These are phyloP conservation scores for Solanum pennellii DNA, from an alignment of 257 asterid genomes.

Conservation along the genomic window DNA sequence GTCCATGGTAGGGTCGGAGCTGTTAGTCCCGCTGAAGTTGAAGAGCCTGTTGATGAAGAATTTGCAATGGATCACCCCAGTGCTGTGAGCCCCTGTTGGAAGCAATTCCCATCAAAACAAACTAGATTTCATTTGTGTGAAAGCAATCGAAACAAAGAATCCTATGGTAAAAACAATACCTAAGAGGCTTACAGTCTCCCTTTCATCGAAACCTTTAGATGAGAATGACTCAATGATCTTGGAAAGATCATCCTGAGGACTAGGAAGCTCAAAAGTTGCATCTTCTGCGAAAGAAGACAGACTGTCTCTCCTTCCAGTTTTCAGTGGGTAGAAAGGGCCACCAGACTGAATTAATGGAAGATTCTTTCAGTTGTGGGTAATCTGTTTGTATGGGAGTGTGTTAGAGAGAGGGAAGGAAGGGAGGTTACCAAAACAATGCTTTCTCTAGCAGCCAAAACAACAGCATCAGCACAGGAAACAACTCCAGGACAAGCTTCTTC, in stretches of 20 bases:
- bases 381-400: background rate
- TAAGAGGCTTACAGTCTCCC: conserved; percentile 51
- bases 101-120: background rate
- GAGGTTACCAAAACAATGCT: conserved; percentile 44
- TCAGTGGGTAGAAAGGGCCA: conserved; percentile 73
- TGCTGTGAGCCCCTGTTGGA: conserved; percentile 67
- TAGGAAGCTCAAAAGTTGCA: conserved; percentile 45
- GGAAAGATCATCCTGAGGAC: conserved; percentile 36
- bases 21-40: conserved; percentile 29
- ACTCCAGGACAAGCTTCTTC: conserved; percentile 63
- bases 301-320: conserved; percentile 67
- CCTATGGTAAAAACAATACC: conserved; percentile 25
- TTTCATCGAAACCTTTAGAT: conserved; percentile 47
- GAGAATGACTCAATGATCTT: conserved; percentile 25
- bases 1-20: conserved; percentile 53
- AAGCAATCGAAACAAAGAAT: background rate
- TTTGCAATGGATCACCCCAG: conserved; percentile 61
- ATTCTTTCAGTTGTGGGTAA: background rate
- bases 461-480: conserved; percentile 70
- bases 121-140: background rate
- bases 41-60: conserved; percentile 41
- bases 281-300: conserved; percentile 10
- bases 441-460: conserved; percentile 77
- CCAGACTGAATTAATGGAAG: conserved; percentile 45
- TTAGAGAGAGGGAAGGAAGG: background rate